Evolutionary conservation across 1,284 basidiomycete genomes (phyloP).

Genomic region (Lentinus polychrous): DNA sequence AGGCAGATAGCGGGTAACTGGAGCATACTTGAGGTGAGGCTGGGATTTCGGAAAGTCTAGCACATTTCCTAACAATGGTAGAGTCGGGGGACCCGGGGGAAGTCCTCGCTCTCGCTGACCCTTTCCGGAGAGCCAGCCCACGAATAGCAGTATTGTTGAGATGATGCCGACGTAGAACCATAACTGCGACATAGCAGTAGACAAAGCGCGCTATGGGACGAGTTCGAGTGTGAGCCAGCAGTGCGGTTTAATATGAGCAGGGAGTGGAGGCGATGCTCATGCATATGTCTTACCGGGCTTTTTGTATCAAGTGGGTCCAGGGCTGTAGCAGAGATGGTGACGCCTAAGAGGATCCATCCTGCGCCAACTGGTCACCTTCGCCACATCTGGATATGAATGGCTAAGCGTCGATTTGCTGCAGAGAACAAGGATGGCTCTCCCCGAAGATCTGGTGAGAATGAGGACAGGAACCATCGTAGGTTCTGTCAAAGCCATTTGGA

Average conservation of each 20-base stretch:
- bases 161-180: neutral
- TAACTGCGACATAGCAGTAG: neutral
- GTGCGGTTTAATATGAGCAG: neutral
- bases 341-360: too few relatives aligned
- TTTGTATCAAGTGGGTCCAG: neutral
- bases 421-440: too few relatives aligned
- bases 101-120: constrained; percentile 4
- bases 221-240: neutral
- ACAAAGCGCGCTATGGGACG: neutral
- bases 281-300: neutral
- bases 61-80: neutral
- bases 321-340: too few relatives aligned
- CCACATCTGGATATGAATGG: too few relatives aligned
- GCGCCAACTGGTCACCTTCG: too few relatives aligned
- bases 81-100: neutral
- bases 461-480: too few relatives aligned
- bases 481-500: too few relatives aligned
- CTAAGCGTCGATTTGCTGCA: too few relatives aligned
- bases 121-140: neutral
- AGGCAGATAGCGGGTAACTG: neutral
- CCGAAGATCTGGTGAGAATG: too few relatives aligned
- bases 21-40: neutral
- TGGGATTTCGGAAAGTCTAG: neutral
- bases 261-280: neutral
- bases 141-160: neutral